Base-by-base conservation (phyloP, 1,284 basidiomycete species). In the Wallemia ichthyophaga region DNA sequence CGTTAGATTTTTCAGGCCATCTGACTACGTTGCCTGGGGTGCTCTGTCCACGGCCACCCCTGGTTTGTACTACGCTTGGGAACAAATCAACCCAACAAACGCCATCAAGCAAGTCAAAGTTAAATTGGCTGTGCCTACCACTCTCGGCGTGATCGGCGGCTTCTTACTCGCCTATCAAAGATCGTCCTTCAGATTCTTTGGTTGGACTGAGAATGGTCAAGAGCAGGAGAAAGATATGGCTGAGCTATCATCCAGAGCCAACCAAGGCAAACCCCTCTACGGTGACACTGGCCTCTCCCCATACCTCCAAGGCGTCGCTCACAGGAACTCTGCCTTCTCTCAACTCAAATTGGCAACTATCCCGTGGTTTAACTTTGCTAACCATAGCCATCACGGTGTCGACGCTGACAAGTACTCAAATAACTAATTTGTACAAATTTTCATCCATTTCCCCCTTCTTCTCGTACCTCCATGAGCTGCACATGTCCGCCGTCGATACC, bases 121-220 rank as follows among this genome's bases (percentile, higher is more conserved):
- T 5, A 48, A 21, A 19, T 21, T 68, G 66, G 73, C 67, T 64
- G 72, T 69, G 65, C 76, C 64, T 67, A 75, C 65, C 58, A 82
- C 67, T 70, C 82, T 71, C 76, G 92, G 68, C 74, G 85, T 75
- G 65, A 66, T 79, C 59, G 91, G 85, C 33, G 92, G 92, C 7
- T 98, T 96, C 77, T 69, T 96, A 65, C 71, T 92, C 60, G 88
- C 92, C 21, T 96, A 96, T 73, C 88, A 94, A 71, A 76, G 81
- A 60, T 87, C 84, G 37, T 82, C 81, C 65, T 75, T 82, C 71
- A 88, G 92, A 55, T 92, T 98, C 76, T 91, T 86, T 86, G 92
- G 92, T 58, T 91, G 86, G 83, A 74, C 76, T 24, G 92, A 96
- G 74, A 99, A 99, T 73, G 79, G 78, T 63, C 73, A 76, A 23